Percentiles rank a stretch among this genome's conserved stretches.
These are phyloP conservation scores for Boletus tylopilopsis DNA, from an alignment of 768 basidiomycete genomes.

Conservation along the genomic window DNA sequence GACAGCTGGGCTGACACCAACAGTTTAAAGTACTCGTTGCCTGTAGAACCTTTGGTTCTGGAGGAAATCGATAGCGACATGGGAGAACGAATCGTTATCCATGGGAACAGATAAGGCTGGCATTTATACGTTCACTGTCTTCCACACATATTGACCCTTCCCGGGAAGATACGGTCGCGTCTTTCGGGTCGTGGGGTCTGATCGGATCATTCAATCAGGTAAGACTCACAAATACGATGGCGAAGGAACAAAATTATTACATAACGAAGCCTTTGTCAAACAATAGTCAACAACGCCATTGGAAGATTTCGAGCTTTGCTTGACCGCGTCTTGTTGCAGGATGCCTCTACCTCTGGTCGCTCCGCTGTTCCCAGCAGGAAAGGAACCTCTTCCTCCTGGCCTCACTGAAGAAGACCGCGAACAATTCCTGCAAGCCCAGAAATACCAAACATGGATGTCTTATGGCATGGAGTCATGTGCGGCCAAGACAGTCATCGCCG, in stretches of 20 bases:
- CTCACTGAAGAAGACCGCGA: constrained; percentile 75
- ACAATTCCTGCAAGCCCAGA: constrained; percentile 63
- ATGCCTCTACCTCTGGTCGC: constrained; percentile 41
- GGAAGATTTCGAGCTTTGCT: constrained; percentile 7
- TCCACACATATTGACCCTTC: too few species aligned
- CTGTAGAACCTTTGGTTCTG: constrained; percentile 22
- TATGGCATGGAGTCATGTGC: constrained; percentile 84
- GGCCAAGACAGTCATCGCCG: constrained; percentile 77
- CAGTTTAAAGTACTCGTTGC: constrained; percentile 17
- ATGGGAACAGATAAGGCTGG: not conserved
- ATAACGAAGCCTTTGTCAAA: constrained; percentile 16
- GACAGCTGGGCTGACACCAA: constrained; percentile 16
- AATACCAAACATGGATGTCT: constrained; percentile 69
- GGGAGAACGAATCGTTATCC: not conserved
- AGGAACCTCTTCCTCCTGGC: constrained; percentile 85
- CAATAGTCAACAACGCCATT: constrained; percentile 12
- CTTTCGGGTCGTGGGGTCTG: too few species aligned
- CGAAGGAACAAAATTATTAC: too few species aligned
- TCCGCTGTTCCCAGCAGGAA: constrained; percentile 80
- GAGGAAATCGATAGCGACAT: constrained; percentile 17
- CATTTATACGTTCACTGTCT: not conserved
- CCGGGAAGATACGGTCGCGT: too few species aligned
- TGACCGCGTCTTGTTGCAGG: too few species aligned
- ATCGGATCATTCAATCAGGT: too few species aligned
- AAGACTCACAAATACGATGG: too few species aligned